Conservation (phyloP, 2,329 filamentous ascomycete species). For the Claviceps monticola region DNA sequence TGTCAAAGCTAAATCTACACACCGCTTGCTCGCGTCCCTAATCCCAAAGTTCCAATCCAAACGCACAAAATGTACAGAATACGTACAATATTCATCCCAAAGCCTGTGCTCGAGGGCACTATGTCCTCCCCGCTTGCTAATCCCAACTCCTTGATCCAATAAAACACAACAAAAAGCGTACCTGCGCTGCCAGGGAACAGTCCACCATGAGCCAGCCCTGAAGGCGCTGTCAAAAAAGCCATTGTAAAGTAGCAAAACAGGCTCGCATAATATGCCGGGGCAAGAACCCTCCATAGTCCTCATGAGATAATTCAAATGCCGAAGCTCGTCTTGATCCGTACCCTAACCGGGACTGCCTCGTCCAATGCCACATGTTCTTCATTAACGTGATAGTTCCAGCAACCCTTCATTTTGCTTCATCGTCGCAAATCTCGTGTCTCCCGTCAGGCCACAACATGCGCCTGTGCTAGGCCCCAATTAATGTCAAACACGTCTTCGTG, state of each 20-base stretch:
- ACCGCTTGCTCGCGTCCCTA: no score
- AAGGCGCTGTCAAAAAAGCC: not conserved
- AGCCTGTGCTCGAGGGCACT: not conserved
- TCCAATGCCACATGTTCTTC: slow-evolving; percentile 7
- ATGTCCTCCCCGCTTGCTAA: slow-evolving; percentile 1
- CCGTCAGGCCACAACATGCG: not conserved
- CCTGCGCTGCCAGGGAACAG: not conserved
- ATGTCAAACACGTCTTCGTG: not conserved
- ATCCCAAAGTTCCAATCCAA: slow-evolving; percentile 1
- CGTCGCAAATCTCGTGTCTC: not conserved
- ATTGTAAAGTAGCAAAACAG: not conserved
- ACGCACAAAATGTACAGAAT: not conserved
- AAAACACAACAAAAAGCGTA: not conserved
- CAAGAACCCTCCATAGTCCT: not conserved
- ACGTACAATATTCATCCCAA: not conserved
- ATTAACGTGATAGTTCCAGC: slow-evolving; percentile 14
- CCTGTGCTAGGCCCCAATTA: not conserved
- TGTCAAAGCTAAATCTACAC: not conserved
- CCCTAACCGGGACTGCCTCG: not conserved
- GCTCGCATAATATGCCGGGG: not conserved
- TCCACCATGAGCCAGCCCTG: not conserved
- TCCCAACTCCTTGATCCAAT: slow-evolving; percentile 4
- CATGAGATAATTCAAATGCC: not conserved
- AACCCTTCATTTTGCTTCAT: slow-evolving; percentile 9
- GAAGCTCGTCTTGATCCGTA: not conserved